phyloP scores from a whole-genome alignment of 2,329 filamentous ascomycete species.

The Nakataea oryzae region DNA sequence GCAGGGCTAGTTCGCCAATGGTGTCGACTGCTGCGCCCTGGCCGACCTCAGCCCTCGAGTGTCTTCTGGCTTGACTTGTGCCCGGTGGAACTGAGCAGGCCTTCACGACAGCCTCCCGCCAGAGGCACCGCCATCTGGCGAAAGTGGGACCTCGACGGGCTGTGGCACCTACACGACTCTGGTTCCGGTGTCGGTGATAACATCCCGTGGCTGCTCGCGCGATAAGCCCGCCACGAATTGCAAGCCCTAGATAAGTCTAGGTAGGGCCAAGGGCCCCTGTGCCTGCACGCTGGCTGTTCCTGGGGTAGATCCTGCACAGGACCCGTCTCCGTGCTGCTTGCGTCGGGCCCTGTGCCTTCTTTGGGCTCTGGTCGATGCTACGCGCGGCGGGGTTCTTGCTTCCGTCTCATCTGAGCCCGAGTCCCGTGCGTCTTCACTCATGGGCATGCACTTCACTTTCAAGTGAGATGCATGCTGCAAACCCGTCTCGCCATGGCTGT shows the following conservation, averaged over 20 bases:
- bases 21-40: not conserved
- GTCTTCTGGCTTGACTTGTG: not conserved
- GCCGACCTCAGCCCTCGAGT: not conserved
- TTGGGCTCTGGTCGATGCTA: not conserved
- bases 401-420: not conserved
- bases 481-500: not conserved
- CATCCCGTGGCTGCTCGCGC: not conserved
- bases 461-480: not conserved
- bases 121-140: not conserved
- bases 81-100: not conserved
- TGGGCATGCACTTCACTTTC: too few species aligned
- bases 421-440: too few species aligned
- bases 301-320: not conserved
- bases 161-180: not conserved
- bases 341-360: not conserved
- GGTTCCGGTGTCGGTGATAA: not conserved
- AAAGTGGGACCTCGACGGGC: not conserved
- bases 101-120: not conserved
- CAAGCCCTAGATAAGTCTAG: too few species aligned
- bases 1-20: not conserved
- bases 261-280: not conserved
- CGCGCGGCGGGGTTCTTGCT: not conserved
- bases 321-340: not conserved
- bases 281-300: not conserved
- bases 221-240: not conserved